phyloP scores from a whole-genome alignment of 495 filamentous ascomycete genomes.

The Hypoxylon rickii region DNA sequence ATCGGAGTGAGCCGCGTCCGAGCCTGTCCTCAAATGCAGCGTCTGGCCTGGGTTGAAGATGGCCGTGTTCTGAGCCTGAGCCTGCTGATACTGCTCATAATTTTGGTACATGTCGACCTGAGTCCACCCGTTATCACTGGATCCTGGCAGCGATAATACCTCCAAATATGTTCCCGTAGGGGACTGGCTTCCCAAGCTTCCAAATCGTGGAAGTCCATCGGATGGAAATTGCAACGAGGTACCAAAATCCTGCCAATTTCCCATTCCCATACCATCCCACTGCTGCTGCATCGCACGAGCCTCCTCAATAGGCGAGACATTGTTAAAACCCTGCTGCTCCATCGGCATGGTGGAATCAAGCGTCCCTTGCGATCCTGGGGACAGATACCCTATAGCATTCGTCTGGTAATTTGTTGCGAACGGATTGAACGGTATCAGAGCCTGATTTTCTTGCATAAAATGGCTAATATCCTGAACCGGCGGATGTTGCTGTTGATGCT shows the following conservation, averaged over 20 bases:
- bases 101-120: constrained; percentile 64
- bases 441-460: constrained; percentile 53
- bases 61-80: constrained; percentile 56
- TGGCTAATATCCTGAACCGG: constrained; percentile 56
- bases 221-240: constrained; percentile 57
- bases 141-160: constrained; percentile 75
- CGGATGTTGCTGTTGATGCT: constrained; percentile 53
- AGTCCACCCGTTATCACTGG: constrained; percentile 85
- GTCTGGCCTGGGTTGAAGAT: constrained; percentile 89
- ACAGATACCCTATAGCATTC: constrained; percentile 69
- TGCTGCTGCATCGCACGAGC: constrained; percentile 64
- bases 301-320: constrained; percentile 67
- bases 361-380: constrained; percentile 67
- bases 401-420: constrained; percentile 57
- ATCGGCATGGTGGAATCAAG: constrained; percentile 68
- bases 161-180: constrained; percentile 83
- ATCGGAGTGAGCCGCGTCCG: constrained; percentile 81
- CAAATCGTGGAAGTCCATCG: constrained; percentile 58
- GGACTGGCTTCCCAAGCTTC: constrained; percentile 73
- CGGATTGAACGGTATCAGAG: constrained; percentile 54
- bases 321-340: constrained; percentile 62
- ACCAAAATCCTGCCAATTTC: constrained; percentile 77
- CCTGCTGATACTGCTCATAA: constrained; percentile 54
- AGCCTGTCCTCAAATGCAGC: constrained; percentile 80
- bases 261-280: constrained; percentile 52